Conservation (phyloP, 306 rosid genomes). For the Casuarina equisetifolia region DNA sequence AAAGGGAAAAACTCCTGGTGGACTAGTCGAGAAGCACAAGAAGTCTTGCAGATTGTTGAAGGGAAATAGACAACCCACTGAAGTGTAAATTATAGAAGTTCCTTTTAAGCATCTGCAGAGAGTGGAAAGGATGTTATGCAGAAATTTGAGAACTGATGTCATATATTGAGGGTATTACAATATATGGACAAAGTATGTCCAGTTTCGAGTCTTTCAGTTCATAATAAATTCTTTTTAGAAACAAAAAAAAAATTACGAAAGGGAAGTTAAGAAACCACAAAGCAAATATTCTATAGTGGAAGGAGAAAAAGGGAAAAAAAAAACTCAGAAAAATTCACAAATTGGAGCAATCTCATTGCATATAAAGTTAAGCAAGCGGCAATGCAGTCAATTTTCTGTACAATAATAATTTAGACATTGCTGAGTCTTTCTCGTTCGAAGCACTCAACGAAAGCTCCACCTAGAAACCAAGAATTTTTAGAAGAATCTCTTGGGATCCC, state of each 20-base stretch:
- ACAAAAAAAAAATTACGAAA: background rate
- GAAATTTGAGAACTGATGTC: background rate
- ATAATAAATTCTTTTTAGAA: background rate
- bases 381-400: background rate
- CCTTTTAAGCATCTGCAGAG: slow-evolving; percentile 42
- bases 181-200: background rate
- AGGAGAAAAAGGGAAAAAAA: background rate
- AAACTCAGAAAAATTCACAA: too few relatives aligned
- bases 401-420: background rate
- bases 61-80: slow-evolving; percentile 30
- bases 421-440: background rate
- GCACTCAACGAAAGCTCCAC: background rate
- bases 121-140: background rate
- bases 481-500: slow-evolving; percentile 37
- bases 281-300: too few relatives aligned
- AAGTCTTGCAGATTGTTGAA: slow-evolving; percentile 36
- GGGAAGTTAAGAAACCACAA: too few relatives aligned
- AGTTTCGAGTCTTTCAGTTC: background rate
- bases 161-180: background rate
- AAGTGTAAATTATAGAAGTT: slow-evolving; percentile 39
- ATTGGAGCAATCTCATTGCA: background rate
- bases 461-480: slow-evolving; percentile 21
- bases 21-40: slow-evolving; percentile 10
- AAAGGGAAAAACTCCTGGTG: slow-evolving; percentile 42
- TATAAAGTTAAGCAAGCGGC: background rate